A percentile compares a stretch with the other conserved stretches of the same genome.
These are phyloP conservation scores for Chlorella sp. DNA, from an alignment of 139 green algal genomes.

Conservation along the genomic window DNA sequence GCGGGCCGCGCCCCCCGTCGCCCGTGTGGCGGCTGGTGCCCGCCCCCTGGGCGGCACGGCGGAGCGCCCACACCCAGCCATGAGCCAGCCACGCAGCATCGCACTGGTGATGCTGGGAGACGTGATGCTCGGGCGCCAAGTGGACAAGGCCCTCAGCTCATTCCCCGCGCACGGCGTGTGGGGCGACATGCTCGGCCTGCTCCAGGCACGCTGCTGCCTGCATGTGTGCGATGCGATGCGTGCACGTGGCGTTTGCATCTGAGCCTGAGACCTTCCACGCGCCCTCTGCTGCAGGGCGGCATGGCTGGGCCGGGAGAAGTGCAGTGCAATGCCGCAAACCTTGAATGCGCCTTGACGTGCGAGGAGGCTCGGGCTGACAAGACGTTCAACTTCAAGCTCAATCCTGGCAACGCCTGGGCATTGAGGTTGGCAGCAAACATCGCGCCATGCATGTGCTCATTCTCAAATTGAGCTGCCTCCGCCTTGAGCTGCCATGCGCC, in stretches of 20 bases:
- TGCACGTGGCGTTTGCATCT: too few species aligned
- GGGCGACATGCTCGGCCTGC: slow-evolving; percentile 55
- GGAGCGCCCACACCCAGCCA: too few species aligned
- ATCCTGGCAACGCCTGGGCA: slow-evolving; percentile 40
- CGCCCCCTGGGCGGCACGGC: too few species aligned
- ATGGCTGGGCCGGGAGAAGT: slow-evolving; percentile 9
- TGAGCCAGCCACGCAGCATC: slow-evolving; percentile 4
- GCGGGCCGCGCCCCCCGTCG: too few species aligned
- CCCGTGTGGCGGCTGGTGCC: too few species aligned
- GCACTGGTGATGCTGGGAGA: slow-evolving; percentile 59
- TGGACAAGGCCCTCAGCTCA: slow-evolving; percentile 49
- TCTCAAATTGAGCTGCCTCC: too few species aligned
- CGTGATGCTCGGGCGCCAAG: slow-evolving; percentile 57
- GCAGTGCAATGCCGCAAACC: slow-evolving; percentile 57
- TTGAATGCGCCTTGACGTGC: slow-evolving; percentile 64
- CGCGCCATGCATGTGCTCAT: too few species aligned
- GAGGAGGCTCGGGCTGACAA: slow-evolving; percentile 47
- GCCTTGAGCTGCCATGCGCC: slow-evolving; percentile 4
- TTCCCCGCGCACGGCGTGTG: slow-evolving; percentile 35
- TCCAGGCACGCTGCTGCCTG: slow-evolving; percentile 2
- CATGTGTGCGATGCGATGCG: too few species aligned
- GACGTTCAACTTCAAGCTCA: slow-evolving; percentile 71
- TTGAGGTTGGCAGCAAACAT: too few species aligned
- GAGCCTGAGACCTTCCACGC: too few species aligned
- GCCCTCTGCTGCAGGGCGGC: slow-evolving; percentile 12